Evolutionary conservation across 768 basidiomycete genomes (phyloP), one percentile per base, ranked within the genome.

Genomic region (Pulveroboletus sp.): DNA sequence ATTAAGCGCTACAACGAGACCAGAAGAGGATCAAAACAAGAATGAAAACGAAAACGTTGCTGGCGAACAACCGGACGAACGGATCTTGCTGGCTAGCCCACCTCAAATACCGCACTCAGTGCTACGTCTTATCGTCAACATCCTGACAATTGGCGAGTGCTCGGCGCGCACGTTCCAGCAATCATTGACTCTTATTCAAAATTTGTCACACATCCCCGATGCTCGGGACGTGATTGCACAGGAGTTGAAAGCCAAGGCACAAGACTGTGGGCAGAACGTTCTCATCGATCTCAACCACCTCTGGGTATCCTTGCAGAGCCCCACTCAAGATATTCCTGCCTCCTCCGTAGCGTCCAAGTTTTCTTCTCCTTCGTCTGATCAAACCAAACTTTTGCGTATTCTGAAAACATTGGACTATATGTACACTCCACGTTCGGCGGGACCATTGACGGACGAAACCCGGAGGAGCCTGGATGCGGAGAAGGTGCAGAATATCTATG

Each of bases 321-420:
- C 80, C 11, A 69, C 76, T 42, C 76, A 72, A 18, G 83, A 83
- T 46, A 72, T 78, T 13, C 69, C 82, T 21, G 74, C 84, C 14
- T 82, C 80, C 39, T 77, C 84, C 4, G 81, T 89, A 6, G 84
- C 95, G 7, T 81, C 87, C 39, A 91, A 87, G 60, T 98, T 99
- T 73, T 95, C 95, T 1, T 83, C 93, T 1, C 85, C 94, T 2
- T 94, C 94, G 1, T 94, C 94, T 0, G 82, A 84, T 38, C 96
- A 99, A 73, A 93, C 96, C n/a, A 96, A 96, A 69, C 80, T 99
- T 5, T 76, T 99, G 7, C 80, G 96, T 11, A 86, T 99, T 13
- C 75, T 99, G 57, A 99, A 98, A 73, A 96, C 95, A 9, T 88
- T 99, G 62, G 96, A 98, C 65, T 95, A 94, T 67, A 94, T 96